A percentile compares a stretch with the other conserved stretches of the same genome.
Conservation (phyloP, 2,329 filamentous ascomycete genomes). For the Phialocephala subalpina region DNA sequence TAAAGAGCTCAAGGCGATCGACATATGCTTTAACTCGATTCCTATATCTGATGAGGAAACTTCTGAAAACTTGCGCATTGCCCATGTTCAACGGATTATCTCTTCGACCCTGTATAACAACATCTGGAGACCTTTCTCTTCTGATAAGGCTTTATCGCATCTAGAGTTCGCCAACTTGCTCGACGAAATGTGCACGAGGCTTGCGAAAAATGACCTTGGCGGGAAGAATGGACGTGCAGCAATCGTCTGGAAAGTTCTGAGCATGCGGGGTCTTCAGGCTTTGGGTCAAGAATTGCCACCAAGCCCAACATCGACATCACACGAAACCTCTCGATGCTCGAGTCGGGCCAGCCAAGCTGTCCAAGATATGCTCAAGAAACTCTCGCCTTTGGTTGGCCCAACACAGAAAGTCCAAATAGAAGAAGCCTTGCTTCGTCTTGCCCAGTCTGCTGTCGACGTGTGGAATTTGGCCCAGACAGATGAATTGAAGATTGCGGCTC, state of each 20-base stretch:
- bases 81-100: conserved; percentile 31
- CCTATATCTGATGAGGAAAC: conserved; percentile 28
- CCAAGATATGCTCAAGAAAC: too few species aligned
- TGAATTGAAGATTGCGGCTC: too few species aligned
- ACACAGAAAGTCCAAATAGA: too few species aligned
- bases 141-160: conserved; percentile 17
- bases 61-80: conserved; percentile 22
- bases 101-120: conserved; percentile 26
- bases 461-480: too few species aligned
- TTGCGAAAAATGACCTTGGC: conserved; percentile 12
- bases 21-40: conserved; percentile 23
- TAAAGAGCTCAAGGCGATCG: conserved; percentile 13
- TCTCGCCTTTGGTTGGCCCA: too few species aligned
- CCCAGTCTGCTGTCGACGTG: too few species aligned
- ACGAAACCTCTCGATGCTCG: too few species aligned
- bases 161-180: conserved; percentile 19
- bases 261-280: conserved; percentile 25
- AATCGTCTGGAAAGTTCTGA: conserved; percentile 31
- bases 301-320: background rate
- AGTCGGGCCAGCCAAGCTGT: too few species aligned
- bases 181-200: conserved; percentile 15
- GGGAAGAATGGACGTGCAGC: conserved; percentile 19
- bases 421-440: too few species aligned
- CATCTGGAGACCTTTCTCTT: conserved; percentile 28
- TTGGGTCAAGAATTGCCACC: conserved; percentile 1